Percentiles rank a stretch among this genome's conserved stretches.
These are phyloP conservation scores for Collybia nuda DNA, from an alignment of 768 basidiomycete species.

Conservation along the genomic window DNA sequence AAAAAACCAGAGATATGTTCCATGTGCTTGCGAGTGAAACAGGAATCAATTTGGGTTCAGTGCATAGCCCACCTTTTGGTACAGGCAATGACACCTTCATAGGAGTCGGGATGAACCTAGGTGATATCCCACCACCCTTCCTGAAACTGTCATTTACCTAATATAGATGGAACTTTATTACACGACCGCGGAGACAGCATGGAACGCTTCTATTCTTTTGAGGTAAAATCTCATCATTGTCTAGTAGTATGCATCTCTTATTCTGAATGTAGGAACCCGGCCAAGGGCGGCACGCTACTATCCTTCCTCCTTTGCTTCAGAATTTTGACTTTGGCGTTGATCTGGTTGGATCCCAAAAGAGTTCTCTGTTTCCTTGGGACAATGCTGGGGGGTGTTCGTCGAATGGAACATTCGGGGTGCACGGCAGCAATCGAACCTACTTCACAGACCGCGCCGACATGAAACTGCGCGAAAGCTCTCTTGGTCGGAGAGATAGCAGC, in stretches of 20 bases:
- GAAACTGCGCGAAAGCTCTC: constrained; percentile 51
- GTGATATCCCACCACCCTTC: too few relatives aligned
- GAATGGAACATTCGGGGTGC: constrained; percentile 38
- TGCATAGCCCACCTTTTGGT: too few relatives aligned
- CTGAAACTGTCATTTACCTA: too few relatives aligned
- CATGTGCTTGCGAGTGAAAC: background rate
- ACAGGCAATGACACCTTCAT: too few relatives aligned
- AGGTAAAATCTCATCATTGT: constrained; percentile 36
- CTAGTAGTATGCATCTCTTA: background rate
- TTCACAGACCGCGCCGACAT: constrained; percentile 50
- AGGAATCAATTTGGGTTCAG: background rate
- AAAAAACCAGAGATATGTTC: constrained; percentile 27
- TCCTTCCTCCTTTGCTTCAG: constrained; percentile 49
- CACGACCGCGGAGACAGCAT: constrained; percentile 6
- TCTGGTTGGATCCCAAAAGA: constrained; percentile 58
- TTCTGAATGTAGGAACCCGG: constrained; percentile 67
- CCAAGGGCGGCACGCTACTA: constrained; percentile 75
- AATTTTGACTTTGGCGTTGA: constrained; percentile 49
- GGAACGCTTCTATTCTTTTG: constrained; percentile 47
- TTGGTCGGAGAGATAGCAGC: constrained; percentile 61
- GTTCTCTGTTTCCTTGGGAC: constrained; percentile 82
- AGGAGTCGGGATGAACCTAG: too few relatives aligned
- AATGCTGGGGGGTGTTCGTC: constrained; percentile 70
- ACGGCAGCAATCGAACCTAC: constrained; percentile 44
- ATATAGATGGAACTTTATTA: constrained; percentile 1